A percentile compares a stretch with the other conserved stretches of the same genome.
Evolutionary conservation across 805 yeast species (phyloP).

Genomic region (Brettanomyces bruxellensis): DNA sequence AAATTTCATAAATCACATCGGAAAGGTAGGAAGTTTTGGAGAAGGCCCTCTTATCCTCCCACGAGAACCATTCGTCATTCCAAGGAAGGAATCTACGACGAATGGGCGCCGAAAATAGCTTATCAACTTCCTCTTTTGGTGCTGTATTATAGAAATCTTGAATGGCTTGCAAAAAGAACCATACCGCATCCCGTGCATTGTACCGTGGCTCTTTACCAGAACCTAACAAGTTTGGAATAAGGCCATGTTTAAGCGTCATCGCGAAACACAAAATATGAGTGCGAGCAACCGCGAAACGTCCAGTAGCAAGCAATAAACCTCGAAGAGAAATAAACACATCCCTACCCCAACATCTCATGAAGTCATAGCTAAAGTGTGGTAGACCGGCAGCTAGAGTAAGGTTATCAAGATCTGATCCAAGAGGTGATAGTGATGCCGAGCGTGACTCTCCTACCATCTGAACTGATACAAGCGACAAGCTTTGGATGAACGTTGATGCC

Average conservation of each 20-base stretch:
- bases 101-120: constrained; percentile 61
- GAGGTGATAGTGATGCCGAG: constrained; percentile 69
- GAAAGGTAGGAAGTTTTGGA: constrained; percentile 58
- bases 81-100: constrained; percentile 64
- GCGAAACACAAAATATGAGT: constrained; percentile 81
- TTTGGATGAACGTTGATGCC: constrained; percentile 68
- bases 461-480: constrained; percentile 69
- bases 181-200: constrained; percentile 94
- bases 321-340: constrained; percentile 85
- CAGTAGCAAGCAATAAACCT: constrained; percentile 73
- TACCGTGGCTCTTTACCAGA: constrained; percentile 91
- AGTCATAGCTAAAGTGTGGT: constrained; percentile 85
- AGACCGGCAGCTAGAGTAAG: constrained; percentile 92
- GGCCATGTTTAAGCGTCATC: constrained; percentile 85
- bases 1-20: constrained; percentile 75
- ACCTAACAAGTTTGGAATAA: constrained; percentile 87
- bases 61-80: constrained; percentile 69
- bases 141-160: constrained; percentile 69
- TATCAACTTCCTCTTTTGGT: constrained; percentile 48
- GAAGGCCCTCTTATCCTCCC: constrained; percentile 68
- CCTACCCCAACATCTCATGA: constrained; percentile 98
- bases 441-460: constrained; percentile 77
- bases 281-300: constrained; percentile 71
- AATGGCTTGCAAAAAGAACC: constrained; percentile 87
- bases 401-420: constrained; percentile 29